A percentile compares a stretch with the other conserved stretches of the same genome.
phyloP scores from a whole-genome alignment of 1,284 basidiomycete genomes.

The Ganoderma lucidum region DNA sequence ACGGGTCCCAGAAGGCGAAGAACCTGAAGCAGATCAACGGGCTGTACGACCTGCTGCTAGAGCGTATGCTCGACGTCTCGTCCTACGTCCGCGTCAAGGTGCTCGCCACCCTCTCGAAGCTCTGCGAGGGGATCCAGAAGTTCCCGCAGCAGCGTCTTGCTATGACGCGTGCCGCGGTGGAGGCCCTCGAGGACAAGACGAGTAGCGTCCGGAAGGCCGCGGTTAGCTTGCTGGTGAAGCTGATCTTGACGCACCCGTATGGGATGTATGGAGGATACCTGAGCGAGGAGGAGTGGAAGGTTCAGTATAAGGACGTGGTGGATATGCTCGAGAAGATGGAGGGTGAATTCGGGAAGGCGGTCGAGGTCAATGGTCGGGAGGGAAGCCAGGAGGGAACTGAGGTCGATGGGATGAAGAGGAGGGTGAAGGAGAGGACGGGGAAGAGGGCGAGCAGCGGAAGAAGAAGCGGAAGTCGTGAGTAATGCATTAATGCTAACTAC shows the following conservation, averaged over 20 bases:
- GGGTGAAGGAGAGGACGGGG: conserved; percentile 38
- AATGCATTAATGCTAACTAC: not conserved
- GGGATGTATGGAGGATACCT: conserved; percentile 89
- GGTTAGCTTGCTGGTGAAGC: conserved; percentile 78
- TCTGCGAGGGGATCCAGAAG: conserved; percentile 79
- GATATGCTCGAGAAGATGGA: conserved; percentile 70
- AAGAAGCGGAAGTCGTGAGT: conserved; percentile 45
- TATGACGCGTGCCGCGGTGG: conserved; percentile 81
- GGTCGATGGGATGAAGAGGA: conserved; percentile 35
- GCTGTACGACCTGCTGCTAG: conserved; percentile 86
- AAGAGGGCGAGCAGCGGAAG: conserved; percentile 39
- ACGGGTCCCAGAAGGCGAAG: conserved; percentile 62
- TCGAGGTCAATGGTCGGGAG: conserved; percentile 56
- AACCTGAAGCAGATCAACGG: conserved; percentile 85
- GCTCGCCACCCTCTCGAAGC: conserved; percentile 77
- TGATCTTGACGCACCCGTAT: conserved; percentile 93
- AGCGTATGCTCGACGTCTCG: conserved; percentile 89
- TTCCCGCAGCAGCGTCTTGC: conserved; percentile 89
- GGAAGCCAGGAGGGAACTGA: conserved; percentile 44
- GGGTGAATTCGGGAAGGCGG: conserved; percentile 61
- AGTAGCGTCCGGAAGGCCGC: conserved; percentile 89
- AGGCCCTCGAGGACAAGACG: conserved; percentile 91
- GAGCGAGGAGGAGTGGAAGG: conserved; percentile 78
- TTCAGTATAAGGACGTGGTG: conserved; percentile 72
- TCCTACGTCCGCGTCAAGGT: conserved; percentile 94